Base-by-base conservation (phyloP, 2,329 filamentous ascomycete genomes). In the Colletotrichum graminicola region DNA sequence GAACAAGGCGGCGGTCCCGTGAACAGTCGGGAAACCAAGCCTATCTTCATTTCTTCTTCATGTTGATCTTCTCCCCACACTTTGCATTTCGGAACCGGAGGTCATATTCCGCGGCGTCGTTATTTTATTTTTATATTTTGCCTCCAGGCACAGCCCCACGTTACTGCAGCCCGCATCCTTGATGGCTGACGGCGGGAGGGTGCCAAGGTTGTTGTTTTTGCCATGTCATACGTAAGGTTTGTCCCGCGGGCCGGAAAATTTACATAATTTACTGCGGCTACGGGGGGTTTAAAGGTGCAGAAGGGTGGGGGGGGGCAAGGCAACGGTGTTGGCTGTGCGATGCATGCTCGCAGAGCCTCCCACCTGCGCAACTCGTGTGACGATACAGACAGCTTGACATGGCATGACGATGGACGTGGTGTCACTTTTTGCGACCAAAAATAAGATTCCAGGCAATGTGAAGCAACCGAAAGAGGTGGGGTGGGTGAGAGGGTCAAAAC, bases 371-470 rank as follows among this genome's bases (percentile, higher is more conserved):
- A 18, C 39, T 5, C 8, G 8, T 10, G 43, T 45, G 43, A 45
- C 18, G 3, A 4, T 45, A 45, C 8, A 45, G 1, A 16, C 11
- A 29, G n/a, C 23, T 8, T 4, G 32, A 49, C 43, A 11, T 62
- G n/a, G n/a, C 12, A 39, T 57, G n/a, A 18, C 8, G 54, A 8
- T 7, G 23, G n/a, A 62, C n/a, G 21, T 49, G 63, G 49, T 67
- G 63, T 51, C 23, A 62, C 45, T 61, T 23, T 23, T 34, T 29
- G 34, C 18, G 49, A 34, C 64, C 62, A 71, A 68, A 45, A 68
- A 62, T 68, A 68, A 52, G 21, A 55, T 45, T 59, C 52, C 65
- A 71, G 64, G 67, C 64, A 62, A 29, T 39, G 32, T 47, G n/a
- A 41, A 45, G 26, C 45, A 47, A 12, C 39, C n/a, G 45, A 43